Evolutionary conservation across 306 rosid species (phyloP), one percentile per base, ranked within the genome.

Genomic region (Prunus salicina): DNA sequence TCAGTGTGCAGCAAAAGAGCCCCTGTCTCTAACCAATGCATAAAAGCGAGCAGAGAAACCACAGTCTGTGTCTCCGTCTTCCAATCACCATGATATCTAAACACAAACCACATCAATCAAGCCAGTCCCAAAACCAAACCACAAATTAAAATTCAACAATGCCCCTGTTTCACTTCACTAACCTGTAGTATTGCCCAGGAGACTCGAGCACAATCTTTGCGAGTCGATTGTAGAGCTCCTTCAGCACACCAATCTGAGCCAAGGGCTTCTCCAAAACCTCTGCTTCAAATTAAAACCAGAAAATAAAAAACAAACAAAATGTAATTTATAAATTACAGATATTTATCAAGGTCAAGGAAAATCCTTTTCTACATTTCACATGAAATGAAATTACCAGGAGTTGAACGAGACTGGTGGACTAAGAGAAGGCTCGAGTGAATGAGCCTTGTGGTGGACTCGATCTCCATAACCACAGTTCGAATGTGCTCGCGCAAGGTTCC

Each of bases 1-100:
- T 90, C 96, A 64, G 82, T 69, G 80, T 92, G 97, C 85, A 89
- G 73, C 3, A 95, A 94, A 76, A 95, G 93, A 57, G 66, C 83
- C 82, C 90, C 97, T 1, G 97, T 90, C 82, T 95, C 99, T 72
- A 92, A 87, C 99, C 99, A 95, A 68, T 95, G 88, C 90, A 88
- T 84, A 71, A 95, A 92, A 76, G 93, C 86, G 74, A 95, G 90
- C 87, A 88, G 73, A 0, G 97, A 92, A 79, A 92, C 97, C 73
- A 90, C 97, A 4, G 93, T 60, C 79, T 95, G 99, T 3, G 97
- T 95, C 86, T 95, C 96, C 71, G 91, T 82, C 87, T 71, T 92
- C 99, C 99, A 95, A 79, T 92, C 97, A 57, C 97, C 97, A 41
- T 95, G 93, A 78, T 84, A 92, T 88, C 98, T 94, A 84, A 8